Evolutionary conservation across 2,329 filamentous ascomycete species (phyloP), one percentile per base, ranked within the genome.

Genomic region (Diaporthe velutina): DNA sequence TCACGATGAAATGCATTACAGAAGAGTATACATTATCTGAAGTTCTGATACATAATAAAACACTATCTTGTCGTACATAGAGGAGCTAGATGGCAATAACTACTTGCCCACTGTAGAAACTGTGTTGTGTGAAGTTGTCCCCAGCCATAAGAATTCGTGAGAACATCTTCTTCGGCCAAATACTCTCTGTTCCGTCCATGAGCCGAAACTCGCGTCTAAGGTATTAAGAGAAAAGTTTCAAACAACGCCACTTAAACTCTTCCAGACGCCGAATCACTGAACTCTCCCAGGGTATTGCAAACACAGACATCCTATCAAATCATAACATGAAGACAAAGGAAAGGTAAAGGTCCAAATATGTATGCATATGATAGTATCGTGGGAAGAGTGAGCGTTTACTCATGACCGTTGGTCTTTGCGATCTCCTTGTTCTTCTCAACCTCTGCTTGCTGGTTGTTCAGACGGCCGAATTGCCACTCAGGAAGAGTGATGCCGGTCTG

Each of bases 401-500:
- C 17, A 1, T 60, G 19, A 4, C 61, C 61, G n/a, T 75, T 70
- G 45, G 54, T 25, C 42, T 78, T 81, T 85, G 61, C 40, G 22
- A 89, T 79, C 87, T 87, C 10, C 77, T 88, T 78, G 80, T 85
- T 42, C 80, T 84, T 52, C 79, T 87, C 74, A 80, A 76, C 71
- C 71, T 79, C 74, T 54, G 70, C 74, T 77, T 83, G 82, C 73
- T 84, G 79, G 0, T 77, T 78, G 7, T 84, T 83, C 52, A 89
- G 78, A 54, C 84, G 85, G 0, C 90, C 90, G 80, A 92, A 92
- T 81, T 92, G 90, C 95, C 95, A 97, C 79, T 90, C 90, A 1
- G 95, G 95, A 9, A 96, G 91, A 1, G 89, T 88, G 80, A 97
- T 95, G 0, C 95, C 95, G 0, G 95, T 97, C 86, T 98, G 95